A percentile compares a stretch with the other conserved stretches of the same genome.
Conservation (phyloP, 441 rosid species). For the Euphorbia corollata region DNA sequence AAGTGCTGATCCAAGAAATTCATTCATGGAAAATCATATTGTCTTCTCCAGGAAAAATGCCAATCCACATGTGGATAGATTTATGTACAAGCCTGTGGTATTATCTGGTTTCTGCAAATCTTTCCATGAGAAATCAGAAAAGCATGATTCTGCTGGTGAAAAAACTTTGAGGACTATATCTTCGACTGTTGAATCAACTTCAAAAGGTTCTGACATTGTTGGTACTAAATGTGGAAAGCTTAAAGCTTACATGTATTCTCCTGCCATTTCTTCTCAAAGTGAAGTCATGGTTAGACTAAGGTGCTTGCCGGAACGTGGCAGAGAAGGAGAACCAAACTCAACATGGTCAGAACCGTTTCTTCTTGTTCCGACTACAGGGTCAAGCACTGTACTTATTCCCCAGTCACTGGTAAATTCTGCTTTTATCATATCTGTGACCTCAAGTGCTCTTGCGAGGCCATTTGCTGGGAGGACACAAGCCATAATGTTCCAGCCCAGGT, state of each 20-base stretch:
- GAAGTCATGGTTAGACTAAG: conserved; percentile 56
- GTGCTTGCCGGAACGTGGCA: conserved; percentile 38
- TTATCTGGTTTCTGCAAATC: conserved; percentile 27
- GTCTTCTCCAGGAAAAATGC: conserved; percentile 31
- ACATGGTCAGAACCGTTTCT: conserved; percentile 57
- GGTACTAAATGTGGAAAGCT: conserved; percentile 47
- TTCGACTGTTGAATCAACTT: conserved; percentile 28
- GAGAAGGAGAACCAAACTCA: conserved; percentile 35
- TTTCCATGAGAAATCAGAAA: conserved; percentile 23
- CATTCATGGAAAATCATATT: conserved; percentile 36
- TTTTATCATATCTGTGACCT: conserved; percentile 67
- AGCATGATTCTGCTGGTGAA: conserved; percentile 28
- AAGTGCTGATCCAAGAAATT: conserved; percentile 29
- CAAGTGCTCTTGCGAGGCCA: conserved; percentile 58
- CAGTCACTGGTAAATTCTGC: conserved; percentile 51
- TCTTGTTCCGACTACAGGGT: too few relatives aligned
- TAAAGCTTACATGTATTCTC: conserved; percentile 73
- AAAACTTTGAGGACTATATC: conserved; percentile 26
- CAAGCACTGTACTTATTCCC: too few relatives aligned
- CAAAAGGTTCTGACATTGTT: conserved; percentile 34
- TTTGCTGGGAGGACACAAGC: conserved; percentile 26
- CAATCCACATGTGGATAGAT: conserved; percentile 28
- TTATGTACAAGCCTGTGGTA: conserved; percentile 33
- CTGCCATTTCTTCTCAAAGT: conserved; percentile 42
- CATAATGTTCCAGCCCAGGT: too few relatives aligned